Percentiles rank a stretch among this genome's conserved stretches.
Evolutionary conservation across 768 basidiomycete genomes (phyloP).

Genomic region (Termitomyces sp.): DNA sequence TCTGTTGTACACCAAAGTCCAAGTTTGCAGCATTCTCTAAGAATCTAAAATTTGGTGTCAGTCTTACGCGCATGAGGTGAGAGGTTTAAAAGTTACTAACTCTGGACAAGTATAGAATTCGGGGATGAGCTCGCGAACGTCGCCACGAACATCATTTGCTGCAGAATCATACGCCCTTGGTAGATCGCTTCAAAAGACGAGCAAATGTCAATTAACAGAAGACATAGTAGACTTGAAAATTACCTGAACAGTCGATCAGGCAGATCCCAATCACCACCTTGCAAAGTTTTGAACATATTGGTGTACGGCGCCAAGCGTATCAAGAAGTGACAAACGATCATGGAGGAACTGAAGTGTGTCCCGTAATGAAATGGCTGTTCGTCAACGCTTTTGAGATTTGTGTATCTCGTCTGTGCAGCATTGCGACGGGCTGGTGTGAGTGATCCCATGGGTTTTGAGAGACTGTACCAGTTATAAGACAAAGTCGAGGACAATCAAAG

Average conservation of each 20-base stretch:
- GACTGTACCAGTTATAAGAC: constrained; percentile 37
- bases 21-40: constrained; percentile 74
- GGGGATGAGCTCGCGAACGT: constrained; percentile 91
- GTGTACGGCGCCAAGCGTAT: constrained; percentile 90
- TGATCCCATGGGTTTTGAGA: constrained; percentile 89
- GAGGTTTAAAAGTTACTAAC: constrained; percentile 35
- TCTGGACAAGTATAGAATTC: constrained; percentile 86
- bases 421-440: constrained; percentile 70
- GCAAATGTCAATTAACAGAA: background rate
- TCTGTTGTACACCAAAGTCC: constrained; percentile 77
- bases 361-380: constrained; percentile 93
- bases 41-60: constrained; percentile 49
- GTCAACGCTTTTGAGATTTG: constrained; percentile 69
- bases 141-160: constrained; percentile 80
- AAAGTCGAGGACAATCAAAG: background rate
- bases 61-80: background rate
- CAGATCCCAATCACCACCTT: constrained; percentile 95
- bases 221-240: constrained; percentile 6
- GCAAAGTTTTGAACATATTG: constrained; percentile 89
- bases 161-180: constrained; percentile 83
- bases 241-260: constrained; percentile 84
- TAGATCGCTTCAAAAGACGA: constrained; percentile 50
- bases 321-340: constrained; percentile 95
- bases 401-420: constrained; percentile 73
- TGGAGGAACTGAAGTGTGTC: constrained; percentile 94